Conservation (phyloP, 495 filamentous ascomycete species). For the Jackrogersella multiformis region DNA sequence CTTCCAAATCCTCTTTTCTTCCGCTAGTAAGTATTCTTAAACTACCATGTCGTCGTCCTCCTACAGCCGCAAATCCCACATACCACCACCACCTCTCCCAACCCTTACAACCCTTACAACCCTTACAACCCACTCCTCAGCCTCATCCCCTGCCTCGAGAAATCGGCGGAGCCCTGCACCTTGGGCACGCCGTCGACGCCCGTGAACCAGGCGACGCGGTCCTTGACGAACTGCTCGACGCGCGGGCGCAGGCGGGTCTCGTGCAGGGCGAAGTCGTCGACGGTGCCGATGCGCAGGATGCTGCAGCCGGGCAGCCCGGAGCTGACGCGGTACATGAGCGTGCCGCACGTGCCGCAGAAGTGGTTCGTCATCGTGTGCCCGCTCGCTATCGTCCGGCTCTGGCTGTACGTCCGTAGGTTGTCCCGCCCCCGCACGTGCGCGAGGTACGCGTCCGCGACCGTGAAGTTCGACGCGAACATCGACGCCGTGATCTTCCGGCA, state of each 20-base stretch:
- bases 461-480: conserved; percentile 67
- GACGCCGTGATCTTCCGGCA: conserved; percentile 68
- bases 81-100: too few relatives aligned
- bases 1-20: too few relatives aligned
- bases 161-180: too few relatives aligned
- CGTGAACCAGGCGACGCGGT: conserved; percentile 55
- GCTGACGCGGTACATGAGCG: conserved; percentile 61
- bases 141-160: not conserved
- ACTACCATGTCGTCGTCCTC: too few relatives aligned
- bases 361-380: conserved; percentile 63
- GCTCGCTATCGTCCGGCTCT: conserved; percentile 52
- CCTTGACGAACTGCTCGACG: conserved; percentile 56
- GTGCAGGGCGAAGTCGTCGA: conserved; percentile 63
- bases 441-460: conserved; percentile 52
- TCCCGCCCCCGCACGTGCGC: conserved; percentile 58
- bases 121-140: not conserved
- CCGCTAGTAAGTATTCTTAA: too few relatives aligned
- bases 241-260: conserved; percentile 61
- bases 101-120: not conserved
- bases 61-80: too few relatives aligned
- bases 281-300: conserved; percentile 62
- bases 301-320: conserved; percentile 48
- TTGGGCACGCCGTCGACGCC: conserved; percentile 51
- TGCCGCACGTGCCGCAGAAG: conserved; percentile 64
- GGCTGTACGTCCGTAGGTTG: conserved; percentile 52